Conservation (phyloP, 2,329 filamentous ascomycete species). For the Pyricularia sp. region DNA sequence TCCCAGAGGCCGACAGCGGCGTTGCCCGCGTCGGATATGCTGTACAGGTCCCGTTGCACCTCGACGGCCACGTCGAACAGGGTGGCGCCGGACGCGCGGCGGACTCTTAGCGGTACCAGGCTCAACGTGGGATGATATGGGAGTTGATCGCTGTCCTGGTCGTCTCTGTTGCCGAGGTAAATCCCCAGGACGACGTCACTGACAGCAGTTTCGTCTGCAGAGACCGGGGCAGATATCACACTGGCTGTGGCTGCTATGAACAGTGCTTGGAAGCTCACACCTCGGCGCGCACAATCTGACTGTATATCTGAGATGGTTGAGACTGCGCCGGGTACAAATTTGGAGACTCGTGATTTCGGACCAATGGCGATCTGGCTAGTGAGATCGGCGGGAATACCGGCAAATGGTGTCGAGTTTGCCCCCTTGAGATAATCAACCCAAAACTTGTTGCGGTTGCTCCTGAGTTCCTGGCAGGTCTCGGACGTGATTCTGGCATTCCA, state of each 20-base stretch:
- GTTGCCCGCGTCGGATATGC: constrained; percentile 44
- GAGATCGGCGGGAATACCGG: background rate
- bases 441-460: constrained; percentile 20
- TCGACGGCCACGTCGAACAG: constrained; percentile 42
- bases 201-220: background rate
- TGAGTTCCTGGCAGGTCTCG: background rate
- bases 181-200: constrained; percentile 58
- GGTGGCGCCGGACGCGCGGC: constrained; percentile 15
- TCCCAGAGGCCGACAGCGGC: constrained; percentile 58
- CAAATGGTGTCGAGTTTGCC: background rate
- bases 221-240: constrained; percentile 16
- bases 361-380: background rate
- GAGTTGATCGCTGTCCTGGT: constrained; percentile 34
- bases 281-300: constrained; percentile 28
- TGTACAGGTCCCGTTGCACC: constrained; percentile 61
- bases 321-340: constrained; percentile 37
- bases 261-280: constrained; percentile 61
- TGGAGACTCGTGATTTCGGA: constrained; percentile 16
- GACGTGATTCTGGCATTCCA: background rate
- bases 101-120: constrained; percentile 62
- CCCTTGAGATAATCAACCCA: constrained; percentile 31
- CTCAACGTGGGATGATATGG: constrained; percentile 65
- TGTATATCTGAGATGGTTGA: constrained; percentile 29
- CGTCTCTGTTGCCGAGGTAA: constrained; percentile 71
- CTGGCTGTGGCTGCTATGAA: constrained; percentile 52